These are phyloP conservation scores for Crucihimalaya himalaica DNA, from an alignment of 345 rosid species.

Conservation along the genomic window DNA sequence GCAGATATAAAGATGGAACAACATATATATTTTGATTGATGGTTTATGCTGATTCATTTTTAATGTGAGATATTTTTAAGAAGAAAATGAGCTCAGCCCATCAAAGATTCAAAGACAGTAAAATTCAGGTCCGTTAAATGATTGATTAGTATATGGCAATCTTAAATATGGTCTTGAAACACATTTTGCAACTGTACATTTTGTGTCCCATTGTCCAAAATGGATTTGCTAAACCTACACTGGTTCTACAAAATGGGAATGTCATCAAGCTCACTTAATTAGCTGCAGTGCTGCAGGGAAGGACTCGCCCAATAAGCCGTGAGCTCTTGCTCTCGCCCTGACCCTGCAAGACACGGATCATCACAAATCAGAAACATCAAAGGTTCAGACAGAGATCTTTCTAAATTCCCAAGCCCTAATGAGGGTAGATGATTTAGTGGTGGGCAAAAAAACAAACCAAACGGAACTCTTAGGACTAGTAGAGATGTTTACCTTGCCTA, in stretches of 20 bases:
- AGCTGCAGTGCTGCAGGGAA: slow-evolving; percentile 52
- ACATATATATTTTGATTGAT: too few relatives aligned
- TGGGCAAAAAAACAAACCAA: neutral
- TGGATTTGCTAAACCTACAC: slow-evolving; percentile 5
- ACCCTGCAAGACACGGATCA: slow-evolving; percentile 48
- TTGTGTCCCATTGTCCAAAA: slow-evolving; percentile 8
- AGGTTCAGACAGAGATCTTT: neutral
- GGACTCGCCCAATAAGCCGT: slow-evolving; percentile 55
- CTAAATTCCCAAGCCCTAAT: neutral
- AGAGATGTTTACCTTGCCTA: slow-evolving; percentile 51
- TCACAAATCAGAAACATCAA: neutral
- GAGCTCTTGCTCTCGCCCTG: slow-evolving; percentile 46
- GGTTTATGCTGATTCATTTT: neutral
- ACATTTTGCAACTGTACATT: slow-evolving; percentile 35
- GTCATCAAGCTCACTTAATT: slow-evolving; percentile 20
- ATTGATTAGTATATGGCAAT: slow-evolving; percentile 12
- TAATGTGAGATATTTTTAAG: neutral
- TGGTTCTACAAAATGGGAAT: slow-evolving; percentile 23
- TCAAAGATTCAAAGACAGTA: neutral
- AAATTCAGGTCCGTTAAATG: neutral
- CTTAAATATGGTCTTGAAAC: neutral
- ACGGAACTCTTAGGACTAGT: neutral
- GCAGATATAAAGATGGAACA: too few relatives aligned
- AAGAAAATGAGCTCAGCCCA: neutral
- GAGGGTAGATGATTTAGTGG: neutral